phyloP scores from a whole-genome alignment of 768 basidiomycete species.

The Leccinellum albellum region DNA sequence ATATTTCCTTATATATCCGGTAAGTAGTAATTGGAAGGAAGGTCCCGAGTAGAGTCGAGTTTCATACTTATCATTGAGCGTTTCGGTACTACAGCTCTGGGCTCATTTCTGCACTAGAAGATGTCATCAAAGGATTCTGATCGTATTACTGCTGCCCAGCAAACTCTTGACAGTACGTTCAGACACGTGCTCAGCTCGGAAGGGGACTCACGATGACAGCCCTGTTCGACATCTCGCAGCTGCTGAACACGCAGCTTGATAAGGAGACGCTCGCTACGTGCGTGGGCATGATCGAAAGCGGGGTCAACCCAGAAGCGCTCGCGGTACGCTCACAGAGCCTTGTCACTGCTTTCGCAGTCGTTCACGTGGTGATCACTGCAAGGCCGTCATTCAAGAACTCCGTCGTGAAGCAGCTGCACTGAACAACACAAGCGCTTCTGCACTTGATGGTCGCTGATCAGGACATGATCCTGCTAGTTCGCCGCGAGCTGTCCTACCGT shows the following conservation, averaged over 20 bases:
- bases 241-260: conserved; percentile 83
- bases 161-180: conserved; percentile 66
- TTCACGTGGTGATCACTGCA: conserved; percentile 6
- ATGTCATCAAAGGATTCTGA: conserved; percentile 53
- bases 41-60: neutral
- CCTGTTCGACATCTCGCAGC: conserved; percentile 82
- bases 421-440: conserved; percentile 22
- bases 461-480: neutral
- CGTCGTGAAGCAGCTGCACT: conserved; percentile 59
- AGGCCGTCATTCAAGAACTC: conserved; percentile 86
- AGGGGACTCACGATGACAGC: conserved; percentile 42
- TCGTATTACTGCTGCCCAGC: conserved; percentile 58
- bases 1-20: conserved; percentile 10
- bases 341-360: neutral
- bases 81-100: neutral
- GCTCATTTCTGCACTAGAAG: neutral
- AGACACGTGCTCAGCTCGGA: neutral
- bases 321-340: conserved; percentile 53
- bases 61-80: neutral
- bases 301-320: conserved; percentile 88
- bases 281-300: conserved; percentile 87
- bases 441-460: conserved; percentile 25
- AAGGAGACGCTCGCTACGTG: conserved; percentile 91
- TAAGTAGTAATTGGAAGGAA: neutral
- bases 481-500: neutral